These are phyloP conservation scores for Sporormia fimetaria DNA, from an alignment of 495 filamentous ascomycete species.

Conservation along the genomic window DNA sequence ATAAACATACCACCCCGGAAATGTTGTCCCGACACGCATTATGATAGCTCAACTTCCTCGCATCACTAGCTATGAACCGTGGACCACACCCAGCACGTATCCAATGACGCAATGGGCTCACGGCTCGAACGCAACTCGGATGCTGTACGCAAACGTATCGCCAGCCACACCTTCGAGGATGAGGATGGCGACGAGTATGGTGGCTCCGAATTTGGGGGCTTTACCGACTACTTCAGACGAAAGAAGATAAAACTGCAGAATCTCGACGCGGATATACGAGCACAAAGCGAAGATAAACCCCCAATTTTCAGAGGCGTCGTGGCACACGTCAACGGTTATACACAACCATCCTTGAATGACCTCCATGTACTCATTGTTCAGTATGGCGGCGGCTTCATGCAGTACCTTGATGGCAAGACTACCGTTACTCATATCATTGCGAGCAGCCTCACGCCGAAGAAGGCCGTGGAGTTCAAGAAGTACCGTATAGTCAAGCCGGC, in stretches of 20 bases:
- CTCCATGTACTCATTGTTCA: slow-evolving; percentile 75
- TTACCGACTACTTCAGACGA: slow-evolving; percentile 78
- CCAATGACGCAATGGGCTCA: slow-evolving; percentile 53
- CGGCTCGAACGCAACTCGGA: slow-evolving; percentile 64
- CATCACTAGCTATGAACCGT: too few relatives aligned
- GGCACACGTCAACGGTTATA: slow-evolving; percentile 86
- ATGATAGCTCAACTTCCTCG: slow-evolving; percentile 9
- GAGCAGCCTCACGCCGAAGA: slow-evolving; percentile 80
- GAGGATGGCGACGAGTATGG: slow-evolving; percentile 90
- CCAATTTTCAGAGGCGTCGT: slow-evolving; percentile 82
- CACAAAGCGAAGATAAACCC: slow-evolving; percentile 53
- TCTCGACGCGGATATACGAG: slow-evolving; percentile 68
- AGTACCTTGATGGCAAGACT: slow-evolving; percentile 92
- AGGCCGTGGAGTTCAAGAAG: slow-evolving; percentile 67
- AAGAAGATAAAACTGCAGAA: slow-evolving; percentile 97
- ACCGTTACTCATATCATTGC: slow-evolving; percentile 91
- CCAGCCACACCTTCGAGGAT: slow-evolving; percentile 51
- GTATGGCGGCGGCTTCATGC: slow-evolving; percentile 85
- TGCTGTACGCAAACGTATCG: slow-evolving; percentile 72
- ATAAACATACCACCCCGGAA: slow-evolving; percentile 4
- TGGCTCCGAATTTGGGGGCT: slow-evolving; percentile 74
- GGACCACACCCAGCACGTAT: background rate
- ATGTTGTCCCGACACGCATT: slow-evolving; percentile 11
- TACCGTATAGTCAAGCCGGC: slow-evolving; percentile 94
- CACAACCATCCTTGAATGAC: slow-evolving; percentile 78